Conservation (phyloP, 805 yeast species). For the Tetrapisispora phaffii region DNA sequence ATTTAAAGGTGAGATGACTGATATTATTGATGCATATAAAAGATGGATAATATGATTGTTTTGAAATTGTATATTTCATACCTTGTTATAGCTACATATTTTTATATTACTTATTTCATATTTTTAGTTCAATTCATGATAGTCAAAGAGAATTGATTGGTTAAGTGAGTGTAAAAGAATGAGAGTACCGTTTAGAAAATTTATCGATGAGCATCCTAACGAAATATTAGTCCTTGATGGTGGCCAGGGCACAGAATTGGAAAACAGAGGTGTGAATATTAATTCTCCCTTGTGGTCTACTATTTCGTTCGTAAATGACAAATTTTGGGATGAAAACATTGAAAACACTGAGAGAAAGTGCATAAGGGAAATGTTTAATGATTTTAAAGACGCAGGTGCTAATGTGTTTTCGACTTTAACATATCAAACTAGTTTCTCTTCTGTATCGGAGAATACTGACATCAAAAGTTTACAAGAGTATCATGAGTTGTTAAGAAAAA, state of each 20-base stretch:
- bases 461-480: constrained; percentile 17
- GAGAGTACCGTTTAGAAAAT: constrained; percentile 3
- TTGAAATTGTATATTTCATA: too few species aligned
- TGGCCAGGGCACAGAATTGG: constrained; percentile 57
- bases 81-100: too few species aligned
- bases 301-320: constrained; percentile 32
- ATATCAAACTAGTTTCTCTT: constrained; percentile 45
- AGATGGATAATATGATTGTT: too few species aligned
- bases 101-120: too few species aligned
- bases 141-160: not conserved
- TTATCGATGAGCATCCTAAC: constrained; percentile 7
- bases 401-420: constrained; percentile 47
- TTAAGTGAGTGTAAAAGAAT: not conserved
- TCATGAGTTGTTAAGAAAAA: constrained; percentile 13
- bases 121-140: too few species aligned
- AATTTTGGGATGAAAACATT: constrained; percentile 16
- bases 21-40: too few species aligned
- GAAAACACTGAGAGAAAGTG: constrained; percentile 31
- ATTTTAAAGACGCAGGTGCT: constrained; percentile 46
- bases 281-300: constrained; percentile 55
- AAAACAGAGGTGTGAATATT: constrained; percentile 37
- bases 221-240: constrained; percentile 41
- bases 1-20: too few species aligned
- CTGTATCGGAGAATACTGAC: constrained; percentile 29
- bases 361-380: constrained; percentile 39